These are phyloP conservation scores for Globisporangium spinosum DNA, from an alignment of 352 stramenopile species.

Conservation along the genomic window DNA sequence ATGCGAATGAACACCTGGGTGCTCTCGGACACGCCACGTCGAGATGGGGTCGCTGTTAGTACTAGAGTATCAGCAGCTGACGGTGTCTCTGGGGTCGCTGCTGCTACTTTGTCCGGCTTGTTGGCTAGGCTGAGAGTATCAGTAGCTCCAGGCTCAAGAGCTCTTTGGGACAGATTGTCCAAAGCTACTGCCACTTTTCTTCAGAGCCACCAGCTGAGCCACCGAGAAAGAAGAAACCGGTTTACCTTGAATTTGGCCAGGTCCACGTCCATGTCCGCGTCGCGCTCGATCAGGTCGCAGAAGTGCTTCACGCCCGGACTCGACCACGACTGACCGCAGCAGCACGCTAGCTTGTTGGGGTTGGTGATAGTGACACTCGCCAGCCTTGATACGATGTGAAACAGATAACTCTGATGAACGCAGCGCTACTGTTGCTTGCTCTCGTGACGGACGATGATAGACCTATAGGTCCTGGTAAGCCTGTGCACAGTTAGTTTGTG, in stretches of 20 bases:
- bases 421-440: background rate
- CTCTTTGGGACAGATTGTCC: background rate
- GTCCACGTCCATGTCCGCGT: background rate
- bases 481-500: background rate
- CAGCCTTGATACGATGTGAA: background rate
- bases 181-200: background rate
- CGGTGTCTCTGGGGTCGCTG: background rate
- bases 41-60: conserved; percentile 4
- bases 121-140: background rate
- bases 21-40: conserved; percentile 45
- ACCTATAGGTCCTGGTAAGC: background rate
- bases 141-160: background rate
- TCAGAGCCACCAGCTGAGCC: background rate
- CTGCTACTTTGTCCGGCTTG: conserved; percentile 10
- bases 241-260: background rate
- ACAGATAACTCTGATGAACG: background rate
- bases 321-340: conserved; percentile 69
- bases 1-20: conserved; percentile 87
- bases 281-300: conserved; percentile 48
- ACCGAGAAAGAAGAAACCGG: conserved; percentile 1
- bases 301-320: conserved; percentile 61
- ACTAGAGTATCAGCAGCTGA: background rate
- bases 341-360: conserved; percentile 21
- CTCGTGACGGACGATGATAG: background rate
- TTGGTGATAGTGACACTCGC: background rate